Evolutionary conservation across 352 stramenopile species (phyloP).

Genomic region (Pythium oligandrum): DNA sequence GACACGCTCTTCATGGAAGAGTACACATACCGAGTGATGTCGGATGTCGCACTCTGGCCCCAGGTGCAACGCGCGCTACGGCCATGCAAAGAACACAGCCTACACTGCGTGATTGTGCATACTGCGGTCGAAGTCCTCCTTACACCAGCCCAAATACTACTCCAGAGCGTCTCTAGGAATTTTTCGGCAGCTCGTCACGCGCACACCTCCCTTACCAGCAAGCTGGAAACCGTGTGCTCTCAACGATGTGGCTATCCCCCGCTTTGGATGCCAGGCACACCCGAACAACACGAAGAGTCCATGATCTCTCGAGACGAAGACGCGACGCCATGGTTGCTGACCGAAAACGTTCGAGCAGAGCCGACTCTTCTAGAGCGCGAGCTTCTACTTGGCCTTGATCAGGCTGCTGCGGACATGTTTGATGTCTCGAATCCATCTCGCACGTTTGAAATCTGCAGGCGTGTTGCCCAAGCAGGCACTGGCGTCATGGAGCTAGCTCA

Average conservation of each 20-base stretch:
- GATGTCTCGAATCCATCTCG: slow-evolving; percentile 34
- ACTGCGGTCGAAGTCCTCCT: slow-evolving; percentile 43
- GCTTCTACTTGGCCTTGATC: slow-evolving; percentile 27
- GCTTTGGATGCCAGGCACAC: slow-evolving; percentile 51
- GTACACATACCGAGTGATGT: slow-evolving; percentile 36
- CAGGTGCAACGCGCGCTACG: slow-evolving; percentile 21
- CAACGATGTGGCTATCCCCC: slow-evolving; percentile 58
- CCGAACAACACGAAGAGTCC: slow-evolving; percentile 48
- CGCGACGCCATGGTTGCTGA: slow-evolving; percentile 41
- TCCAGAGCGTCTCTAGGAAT: slow-evolving; percentile 8
- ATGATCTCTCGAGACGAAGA: slow-evolving; percentile 58
- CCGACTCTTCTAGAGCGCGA: slow-evolving; percentile 59
- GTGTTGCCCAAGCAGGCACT: slow-evolving; percentile 29
- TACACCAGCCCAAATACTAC: slow-evolving; percentile 31
- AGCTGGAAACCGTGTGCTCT: slow-evolving; percentile 6
- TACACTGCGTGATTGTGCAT: slow-evolving; percentile 42
- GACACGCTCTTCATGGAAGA: slow-evolving; percentile 67
- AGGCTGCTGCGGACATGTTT: slow-evolving; percentile 17
- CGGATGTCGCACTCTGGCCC: slow-evolving; percentile 26
- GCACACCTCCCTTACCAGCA: background rate
- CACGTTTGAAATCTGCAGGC: slow-evolving; percentile 29
- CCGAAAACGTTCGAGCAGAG: slow-evolving; percentile 48
- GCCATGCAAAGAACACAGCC: slow-evolving; percentile 39
- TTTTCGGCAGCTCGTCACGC: background rate
- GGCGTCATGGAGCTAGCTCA: slow-evolving; percentile 41